Base-by-base conservation (phyloP, 2,329 filamentous ascomycete genomes). In the Mariannaea sp. region DNA sequence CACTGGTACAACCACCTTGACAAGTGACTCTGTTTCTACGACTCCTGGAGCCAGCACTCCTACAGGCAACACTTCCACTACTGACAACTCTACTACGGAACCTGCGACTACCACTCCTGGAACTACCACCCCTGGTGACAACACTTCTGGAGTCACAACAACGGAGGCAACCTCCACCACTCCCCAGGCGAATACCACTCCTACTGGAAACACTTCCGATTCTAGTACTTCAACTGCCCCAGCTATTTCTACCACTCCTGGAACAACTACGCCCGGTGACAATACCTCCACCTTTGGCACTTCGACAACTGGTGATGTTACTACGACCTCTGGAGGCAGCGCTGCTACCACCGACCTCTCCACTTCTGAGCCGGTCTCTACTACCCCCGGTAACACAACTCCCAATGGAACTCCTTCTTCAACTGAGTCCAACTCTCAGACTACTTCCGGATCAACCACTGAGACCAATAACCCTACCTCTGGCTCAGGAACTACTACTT, bases 41-140 rank as follows among this genome's bases (percentile, higher is more conserved):
- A 24, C 22, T 24, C 22, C 22, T 5, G 22, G 22, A 24, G 22
- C 22, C 22, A 24, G 5, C 22, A 24, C 22, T 8, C 22, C 22
- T 30, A 30, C 7, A 6, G 13, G 13, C 9, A n/a, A 10, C 29
- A 30, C 29, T 6, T 30, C 29, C 9, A 30, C 29, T 16, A 17
- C n/a, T 7, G 19, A 36, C n/a, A 36, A 4, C 7, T 17, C 33
- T 7, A 17, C n/a, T 16, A 17, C 33, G 17, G 24, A 24, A 6
- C n/a, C 36, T 33, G 30, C 24, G 6, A 48, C 41, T 3, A 19
- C 43, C 16, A 30, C 35, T 8, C 20, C 22, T 2, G 58, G 55
- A 22, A 42, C 43, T 38, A 56, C 61, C n/a, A 49, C 56, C 20
- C 54, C 27, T 8, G 46, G 60, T 27, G 58, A 59, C 17, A 59